Conservation (phyloP, 2,329 filamentous ascomycete genomes). For the Monosporascus sp. region DNA sequence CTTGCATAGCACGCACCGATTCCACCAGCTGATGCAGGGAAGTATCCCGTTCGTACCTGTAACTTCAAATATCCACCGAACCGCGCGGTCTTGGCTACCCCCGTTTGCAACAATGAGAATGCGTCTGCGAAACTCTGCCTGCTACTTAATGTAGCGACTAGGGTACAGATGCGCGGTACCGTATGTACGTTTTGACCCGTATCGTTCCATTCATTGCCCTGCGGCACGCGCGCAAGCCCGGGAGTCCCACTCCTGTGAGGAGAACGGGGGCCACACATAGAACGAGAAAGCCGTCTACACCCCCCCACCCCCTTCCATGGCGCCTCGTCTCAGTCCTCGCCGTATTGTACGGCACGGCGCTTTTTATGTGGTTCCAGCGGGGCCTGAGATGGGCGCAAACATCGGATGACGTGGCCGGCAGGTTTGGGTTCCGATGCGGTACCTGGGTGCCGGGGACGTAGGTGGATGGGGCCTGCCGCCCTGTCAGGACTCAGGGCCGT, state of each 20-base stretch:
- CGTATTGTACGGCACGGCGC: too few species aligned
- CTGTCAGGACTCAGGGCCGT: neutral
- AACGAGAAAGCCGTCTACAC: neutral
- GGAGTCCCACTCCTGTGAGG: neutral
- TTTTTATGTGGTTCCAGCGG: too few species aligned
- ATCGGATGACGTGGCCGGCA: constrained; percentile 24
- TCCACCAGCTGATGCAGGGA: neutral
- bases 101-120: neutral
- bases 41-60: neutral
- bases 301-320: neutral
- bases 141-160: neutral
- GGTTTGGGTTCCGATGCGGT: neutral
- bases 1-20: constrained; percentile 19
- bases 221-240: neutral
- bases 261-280: neutral
- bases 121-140: neutral
- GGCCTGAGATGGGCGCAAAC: constrained; percentile 9
- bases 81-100: neutral
- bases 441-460: neutral
- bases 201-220: neutral
- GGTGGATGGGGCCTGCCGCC: neutral
- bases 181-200: neutral
- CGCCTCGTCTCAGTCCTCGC: too few species aligned
- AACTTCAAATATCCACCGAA: neutral
- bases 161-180: neutral